Evolutionary conservation across 2,329 filamentous ascomycete species (phyloP).

Genomic region (Neofusicoccum parvum): DNA sequence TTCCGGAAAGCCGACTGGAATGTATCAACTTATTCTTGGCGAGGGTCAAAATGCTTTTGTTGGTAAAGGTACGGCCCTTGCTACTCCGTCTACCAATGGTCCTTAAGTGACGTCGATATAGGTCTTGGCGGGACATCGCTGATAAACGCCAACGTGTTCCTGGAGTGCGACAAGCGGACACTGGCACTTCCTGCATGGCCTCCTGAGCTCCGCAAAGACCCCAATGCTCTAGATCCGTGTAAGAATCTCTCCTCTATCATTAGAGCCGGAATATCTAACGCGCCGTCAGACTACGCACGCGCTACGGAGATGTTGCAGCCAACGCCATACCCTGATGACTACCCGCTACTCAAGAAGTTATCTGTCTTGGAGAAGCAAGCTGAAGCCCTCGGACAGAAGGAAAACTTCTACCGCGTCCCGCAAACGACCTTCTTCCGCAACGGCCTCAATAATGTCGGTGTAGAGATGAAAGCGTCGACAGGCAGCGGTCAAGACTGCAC

Average conservation of each 20-base stretch:
- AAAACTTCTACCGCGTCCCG: slow-evolving; percentile 58
- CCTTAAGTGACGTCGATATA: slow-evolving; percentile 25
- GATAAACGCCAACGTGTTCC: slow-evolving; percentile 68
- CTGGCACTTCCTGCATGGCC: slow-evolving; percentile 62
- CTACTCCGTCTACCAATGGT: too few species aligned
- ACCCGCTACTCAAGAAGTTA: slow-evolving; percentile 61
- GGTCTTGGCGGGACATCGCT: slow-evolving; percentile 67
- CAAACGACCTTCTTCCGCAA: slow-evolving; percentile 66
- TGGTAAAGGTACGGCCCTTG: slow-evolving; percentile 53
- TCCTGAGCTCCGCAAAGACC: slow-evolving; percentile 51
- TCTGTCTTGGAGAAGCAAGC: slow-evolving; percentile 61
- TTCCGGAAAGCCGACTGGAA: slow-evolving; percentile 58
- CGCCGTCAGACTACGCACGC: slow-evolving; percentile 56
- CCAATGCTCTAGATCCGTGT: slow-evolving; percentile 53
- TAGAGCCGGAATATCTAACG: not conserved
- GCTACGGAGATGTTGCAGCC: slow-evolving; percentile 62
- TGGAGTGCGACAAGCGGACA: slow-evolving; percentile 60
- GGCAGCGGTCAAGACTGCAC: slow-evolving; percentile 65
- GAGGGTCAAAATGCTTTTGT: slow-evolving; percentile 65
- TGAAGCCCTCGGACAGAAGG: slow-evolving; percentile 50
- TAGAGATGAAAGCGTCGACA: slow-evolving; percentile 63
- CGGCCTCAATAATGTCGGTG: slow-evolving; percentile 64
- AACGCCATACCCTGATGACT: slow-evolving; percentile 58
- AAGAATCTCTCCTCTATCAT: slow-evolving; percentile 29
- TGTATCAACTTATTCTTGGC: slow-evolving; percentile 66